Base-by-base conservation (phyloP, 2,329 filamentous ascomycete genomes). In the Beauveria brongniartii region DNA sequence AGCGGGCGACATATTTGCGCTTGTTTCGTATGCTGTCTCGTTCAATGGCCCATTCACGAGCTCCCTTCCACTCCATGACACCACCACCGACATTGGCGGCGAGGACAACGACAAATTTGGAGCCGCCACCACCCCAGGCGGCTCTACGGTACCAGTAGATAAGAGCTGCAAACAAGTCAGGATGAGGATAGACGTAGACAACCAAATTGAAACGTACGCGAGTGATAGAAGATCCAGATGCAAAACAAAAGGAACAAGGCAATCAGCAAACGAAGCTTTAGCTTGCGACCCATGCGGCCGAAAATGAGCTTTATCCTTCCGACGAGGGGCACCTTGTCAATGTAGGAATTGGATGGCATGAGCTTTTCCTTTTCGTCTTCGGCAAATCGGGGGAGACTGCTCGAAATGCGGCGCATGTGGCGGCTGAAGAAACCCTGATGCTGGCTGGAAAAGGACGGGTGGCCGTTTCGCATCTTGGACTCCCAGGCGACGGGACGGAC, bases 21-120 rank as follows among this genome's bases (percentile, higher is more conserved):
- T 99, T 99, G 77, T 99, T 99, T 72, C 88, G 87, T 59, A 97
- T 85, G 71, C 93, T 97, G 77, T 97, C 92, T 72, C 94, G 83
- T 77, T 99, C 94, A 69, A 97, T 96, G 1, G 94, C 94, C 94
- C 94, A 99, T 77, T 99, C 94, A 63, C 92, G 85, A 22, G 93
- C 90, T 0, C 93, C 93, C 74, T 99, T 99, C 93, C 92, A 97
- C 71, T 97, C 93, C 92, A 97, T 97, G 8, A 99, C 94, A 68
- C 94, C 94, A 63, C 94, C 94, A 54, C 94, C 94, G 65, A 96
- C 84, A 70, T 99, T 99, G 60, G 94, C 92, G 26, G 90, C 92
- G 22, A 97, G 80, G 64, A 99, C 92, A 59, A 99, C 89, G 65
- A 99, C 94, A 70, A 89, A 92, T 70, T 96, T 97, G 70, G 88